Conservation (phyloP, 495 filamentous ascomycete species). For the Penicillium verhagenii region DNA sequence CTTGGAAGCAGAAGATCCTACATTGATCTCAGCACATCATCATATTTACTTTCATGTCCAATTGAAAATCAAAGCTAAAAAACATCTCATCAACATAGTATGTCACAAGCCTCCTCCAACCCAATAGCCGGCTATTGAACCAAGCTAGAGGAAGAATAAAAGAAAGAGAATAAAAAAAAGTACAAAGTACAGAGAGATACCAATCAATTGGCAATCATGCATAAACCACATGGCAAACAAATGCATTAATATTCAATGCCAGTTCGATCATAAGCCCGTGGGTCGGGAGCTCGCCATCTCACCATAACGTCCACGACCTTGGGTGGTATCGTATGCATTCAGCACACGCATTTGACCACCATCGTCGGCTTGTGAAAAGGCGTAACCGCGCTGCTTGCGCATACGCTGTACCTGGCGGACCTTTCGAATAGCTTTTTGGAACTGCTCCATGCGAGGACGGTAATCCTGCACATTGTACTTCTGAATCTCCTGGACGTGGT, state of each 20-base stretch:
- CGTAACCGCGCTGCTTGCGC: constrained; percentile 98
- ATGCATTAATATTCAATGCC: constrained; percentile 15
- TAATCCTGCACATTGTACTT: constrained; percentile 99
- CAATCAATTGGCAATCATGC: constrained; percentile 16
- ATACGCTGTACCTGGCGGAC: constrained; percentile 98
- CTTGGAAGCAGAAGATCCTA: too few relatives aligned
- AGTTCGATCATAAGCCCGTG: constrained; percentile 35
- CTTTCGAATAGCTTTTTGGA: constrained; percentile 99
- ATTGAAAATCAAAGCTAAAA: constrained; percentile 14
- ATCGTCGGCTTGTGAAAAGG: constrained; percentile 97
- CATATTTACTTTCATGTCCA: constrained; percentile 12
- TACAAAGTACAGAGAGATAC: constrained; percentile 22
- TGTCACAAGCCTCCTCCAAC: constrained; percentile 19
- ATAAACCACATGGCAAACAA: constrained; percentile 13
- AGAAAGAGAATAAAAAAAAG: constrained; percentile 6
- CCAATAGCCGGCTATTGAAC: constrained; percentile 17
- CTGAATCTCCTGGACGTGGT: constrained; percentile 99
- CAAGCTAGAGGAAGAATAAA: constrained; percentile 10
- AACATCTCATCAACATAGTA: constrained; percentile 18
- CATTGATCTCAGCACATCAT: too few relatives aligned
- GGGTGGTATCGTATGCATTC: constrained; percentile 96
- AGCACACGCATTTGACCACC: constrained; percentile 76
- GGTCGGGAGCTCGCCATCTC: constrained; percentile 83
- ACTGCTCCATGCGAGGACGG: constrained; percentile 98
- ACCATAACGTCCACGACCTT: constrained; percentile 85